phyloP scores from a whole-genome alignment of 176 grass and related monocot species.

The Juncus effusus region DNA sequence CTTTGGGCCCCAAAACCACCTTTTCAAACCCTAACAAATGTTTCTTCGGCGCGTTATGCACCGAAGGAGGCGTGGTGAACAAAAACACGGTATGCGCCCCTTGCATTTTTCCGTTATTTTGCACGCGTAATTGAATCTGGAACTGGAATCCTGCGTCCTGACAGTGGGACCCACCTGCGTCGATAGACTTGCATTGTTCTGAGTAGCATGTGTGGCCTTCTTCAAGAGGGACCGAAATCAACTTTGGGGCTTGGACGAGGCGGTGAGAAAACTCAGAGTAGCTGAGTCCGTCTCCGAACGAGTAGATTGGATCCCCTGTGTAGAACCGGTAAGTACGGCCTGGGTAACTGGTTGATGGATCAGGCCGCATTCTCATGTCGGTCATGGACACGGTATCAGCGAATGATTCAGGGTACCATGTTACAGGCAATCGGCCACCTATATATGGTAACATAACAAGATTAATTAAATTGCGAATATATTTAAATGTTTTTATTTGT shows the following conservation, averaged over 20 bases:
- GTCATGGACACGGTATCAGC: constrained; percentile 58
- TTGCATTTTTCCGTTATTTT: constrained; percentile 39
- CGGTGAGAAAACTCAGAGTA: constrained; percentile 56
- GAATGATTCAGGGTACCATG: constrained; percentile 80
- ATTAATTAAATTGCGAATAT: background rate
- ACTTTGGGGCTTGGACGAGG: constrained; percentile 48
- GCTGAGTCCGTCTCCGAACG: constrained; percentile 91
- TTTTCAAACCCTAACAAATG: constrained; percentile 82
- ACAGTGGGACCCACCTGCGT: constrained; percentile 48
- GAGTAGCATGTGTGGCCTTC: constrained; percentile 58
- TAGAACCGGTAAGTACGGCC: constrained; percentile 96
- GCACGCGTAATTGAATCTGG: constrained; percentile 50
- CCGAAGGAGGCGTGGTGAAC: constrained; percentile 68
- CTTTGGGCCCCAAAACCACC: constrained; percentile 48
- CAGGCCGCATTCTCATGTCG: constrained; percentile 85
- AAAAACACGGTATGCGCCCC: constrained; percentile 78
- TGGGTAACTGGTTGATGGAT: constrained; percentile 49
- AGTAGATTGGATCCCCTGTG: constrained; percentile 63
- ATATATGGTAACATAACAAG: background rate
- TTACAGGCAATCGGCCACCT: constrained; percentile 88
- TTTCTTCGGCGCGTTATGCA: constrained; percentile 73
- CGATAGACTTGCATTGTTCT: constrained; percentile 51
- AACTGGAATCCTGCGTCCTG: constrained; percentile 47
- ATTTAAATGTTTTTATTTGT: background rate
- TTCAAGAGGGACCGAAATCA: constrained; percentile 52